Conservation (phyloP, 2,329 filamentous ascomycete species). For the Fusarium scirpi region DNA sequence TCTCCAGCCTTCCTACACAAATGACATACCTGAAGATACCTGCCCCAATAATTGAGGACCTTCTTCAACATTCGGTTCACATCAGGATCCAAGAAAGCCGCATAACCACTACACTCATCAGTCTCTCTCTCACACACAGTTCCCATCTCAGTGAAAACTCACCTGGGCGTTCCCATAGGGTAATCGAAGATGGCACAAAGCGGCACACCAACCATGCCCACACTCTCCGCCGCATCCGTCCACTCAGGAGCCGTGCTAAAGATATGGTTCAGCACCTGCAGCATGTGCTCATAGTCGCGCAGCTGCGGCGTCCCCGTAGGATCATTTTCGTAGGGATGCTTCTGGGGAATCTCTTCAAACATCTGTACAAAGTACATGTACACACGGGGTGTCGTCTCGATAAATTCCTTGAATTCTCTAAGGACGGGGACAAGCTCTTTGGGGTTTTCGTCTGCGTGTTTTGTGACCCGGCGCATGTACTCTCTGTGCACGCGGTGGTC, state of each 20-base stretch:
- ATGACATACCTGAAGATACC: conserved; percentile 59
- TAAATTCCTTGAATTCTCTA: conserved; percentile 73
- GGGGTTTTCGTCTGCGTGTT: conserved; percentile 64
- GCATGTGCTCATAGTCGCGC: conserved; percentile 74
- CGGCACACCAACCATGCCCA: conserved; percentile 66
- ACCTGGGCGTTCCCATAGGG: conserved; percentile 67
- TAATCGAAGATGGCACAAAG: conserved; percentile 67
- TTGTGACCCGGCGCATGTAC: conserved; percentile 70
- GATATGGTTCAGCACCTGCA: conserved; percentile 73
- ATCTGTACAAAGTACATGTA: conserved; percentile 76
- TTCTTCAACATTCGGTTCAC: conserved; percentile 67
- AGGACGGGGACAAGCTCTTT: conserved; percentile 69
- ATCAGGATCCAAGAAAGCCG: conserved; percentile 66
- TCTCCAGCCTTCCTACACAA: fast-evolving
- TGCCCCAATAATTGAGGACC: conserved; percentile 68
- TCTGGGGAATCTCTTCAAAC: conserved; percentile 74
- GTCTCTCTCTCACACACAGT: background rate
- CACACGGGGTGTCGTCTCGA: conserved; percentile 72
- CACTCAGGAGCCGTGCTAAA: conserved; percentile 64
- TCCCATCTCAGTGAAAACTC: conserved; percentile 6
- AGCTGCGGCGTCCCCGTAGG: conserved; percentile 73
- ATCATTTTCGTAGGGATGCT: conserved; percentile 70
- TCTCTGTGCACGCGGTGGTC: conserved; percentile 72
- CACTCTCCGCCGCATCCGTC: conserved; percentile 63
- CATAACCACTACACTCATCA: conserved; percentile 55